Conservation (phyloP, 2,329 filamentous ascomycete species). For the Pseudogymnoascus sp. region DNA sequence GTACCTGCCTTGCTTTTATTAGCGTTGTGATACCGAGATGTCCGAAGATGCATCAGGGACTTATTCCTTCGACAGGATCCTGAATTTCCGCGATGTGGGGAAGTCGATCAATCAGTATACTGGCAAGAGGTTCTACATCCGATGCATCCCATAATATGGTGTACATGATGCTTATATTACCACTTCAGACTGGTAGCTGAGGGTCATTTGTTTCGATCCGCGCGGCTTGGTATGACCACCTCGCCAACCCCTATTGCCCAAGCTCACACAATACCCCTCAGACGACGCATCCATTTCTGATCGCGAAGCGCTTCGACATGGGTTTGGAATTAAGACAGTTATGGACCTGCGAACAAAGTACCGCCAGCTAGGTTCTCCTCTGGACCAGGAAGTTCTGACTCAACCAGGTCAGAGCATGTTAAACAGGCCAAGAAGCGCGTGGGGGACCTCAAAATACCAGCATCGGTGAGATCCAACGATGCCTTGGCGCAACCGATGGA, state of each 20-base stretch:
- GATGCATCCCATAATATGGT: not conserved
- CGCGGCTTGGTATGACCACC: conserved; percentile 43
- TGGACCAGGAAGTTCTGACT: conserved; percentile 24
- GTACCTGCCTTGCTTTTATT: not conserved
- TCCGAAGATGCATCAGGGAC: not conserved
- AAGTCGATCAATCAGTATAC: conserved; percentile 53
- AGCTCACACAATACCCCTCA: conserved; percentile 24
- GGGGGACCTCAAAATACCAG: conserved; percentile 36
- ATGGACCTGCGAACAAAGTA: conserved; percentile 74
- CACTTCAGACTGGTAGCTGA: conserved; percentile 42
- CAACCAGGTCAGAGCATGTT: conserved; percentile 56
- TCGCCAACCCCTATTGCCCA: not conserved
- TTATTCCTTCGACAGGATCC: conserved; percentile 43
- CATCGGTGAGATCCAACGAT: conserved; percentile 39
- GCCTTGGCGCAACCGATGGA: conserved; percentile 46
- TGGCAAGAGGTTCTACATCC: conserved; percentile 40
- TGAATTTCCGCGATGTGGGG: conserved; percentile 74
- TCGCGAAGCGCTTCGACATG: conserved; percentile 46
- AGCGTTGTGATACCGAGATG: not conserved
- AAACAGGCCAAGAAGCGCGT: conserved; percentile 56
- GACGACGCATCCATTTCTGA: conserved; percentile 66
- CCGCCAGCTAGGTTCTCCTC: not conserved
- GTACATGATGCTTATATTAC: conserved; percentile 5
- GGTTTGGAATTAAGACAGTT: conserved; percentile 59
- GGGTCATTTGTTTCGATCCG: conserved; percentile 60